These are phyloP conservation scores for Sporothrix protearum DNA, from an alignment of 2,329 filamentous ascomycete species.

Conservation along the genomic window DNA sequence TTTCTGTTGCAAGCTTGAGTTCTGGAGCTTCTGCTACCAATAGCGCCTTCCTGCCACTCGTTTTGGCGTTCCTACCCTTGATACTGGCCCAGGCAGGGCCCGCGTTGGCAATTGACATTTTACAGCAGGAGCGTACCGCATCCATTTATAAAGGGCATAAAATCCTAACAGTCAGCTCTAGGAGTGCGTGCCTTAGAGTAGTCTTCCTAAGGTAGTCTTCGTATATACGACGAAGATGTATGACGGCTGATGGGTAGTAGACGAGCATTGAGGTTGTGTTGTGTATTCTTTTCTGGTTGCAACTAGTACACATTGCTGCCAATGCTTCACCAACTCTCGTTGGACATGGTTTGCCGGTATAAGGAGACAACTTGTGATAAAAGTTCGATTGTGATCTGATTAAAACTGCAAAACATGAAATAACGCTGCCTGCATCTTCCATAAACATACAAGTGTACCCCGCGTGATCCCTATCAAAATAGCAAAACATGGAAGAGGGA, in stretches of 20 bases:
- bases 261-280: background rate
- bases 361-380: background rate
- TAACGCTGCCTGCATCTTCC: slow-evolving; percentile 20
- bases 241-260: background rate
- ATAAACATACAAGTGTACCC: slow-evolving; percentile 20
- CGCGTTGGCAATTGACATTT: background rate
- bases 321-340: background rate
- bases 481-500: background rate
- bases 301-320: background rate
- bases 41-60: background rate
- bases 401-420: slow-evolving; percentile 21
- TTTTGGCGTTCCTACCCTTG: background rate
- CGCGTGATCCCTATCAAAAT: slow-evolving; percentile 16
- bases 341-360: background rate
- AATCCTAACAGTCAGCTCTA: background rate
- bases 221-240: background rate
- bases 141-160: background rate
- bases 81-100: background rate
- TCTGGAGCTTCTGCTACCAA: background rate
- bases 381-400: background rate
- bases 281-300: background rate
- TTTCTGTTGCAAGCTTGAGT: background rate
- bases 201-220: no score
- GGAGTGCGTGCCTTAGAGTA: background rate
- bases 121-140: background rate